Percentiles rank a stretch among this genome's conserved stretches.
Conservation (phyloP, 2,329 filamentous ascomycete species). For the Pseudocercospora fuligena region DNA sequence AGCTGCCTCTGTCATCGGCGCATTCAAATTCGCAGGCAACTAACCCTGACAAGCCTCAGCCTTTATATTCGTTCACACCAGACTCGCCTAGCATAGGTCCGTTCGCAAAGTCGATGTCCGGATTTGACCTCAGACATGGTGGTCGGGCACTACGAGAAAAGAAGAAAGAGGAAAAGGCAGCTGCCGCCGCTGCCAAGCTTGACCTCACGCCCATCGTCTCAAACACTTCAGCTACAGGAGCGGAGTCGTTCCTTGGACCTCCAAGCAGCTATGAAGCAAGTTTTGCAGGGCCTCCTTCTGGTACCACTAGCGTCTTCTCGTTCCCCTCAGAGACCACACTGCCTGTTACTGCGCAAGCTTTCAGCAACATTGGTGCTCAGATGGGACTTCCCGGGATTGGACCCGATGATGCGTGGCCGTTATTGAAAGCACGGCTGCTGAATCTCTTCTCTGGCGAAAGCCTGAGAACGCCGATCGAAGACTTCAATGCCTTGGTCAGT, state of each 20-base stretch:
- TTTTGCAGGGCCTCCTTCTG: constrained; percentile 36
- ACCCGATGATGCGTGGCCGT: constrained; percentile 80
- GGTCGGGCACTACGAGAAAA: constrained; percentile 79
- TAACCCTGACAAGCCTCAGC: constrained; percentile 74
- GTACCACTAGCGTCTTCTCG: constrained; percentile 38
- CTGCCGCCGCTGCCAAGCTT: constrained; percentile 42
- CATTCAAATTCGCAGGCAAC: constrained; percentile 77
- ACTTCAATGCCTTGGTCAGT: constrained; percentile 79
- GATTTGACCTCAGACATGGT: constrained; percentile 77
- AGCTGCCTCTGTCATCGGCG: constrained; percentile 74
- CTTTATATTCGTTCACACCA: constrained; percentile 80
- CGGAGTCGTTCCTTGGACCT: constrained; percentile 34
- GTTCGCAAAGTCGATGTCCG: constrained; percentile 83
- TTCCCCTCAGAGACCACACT: constrained; percentile 40
- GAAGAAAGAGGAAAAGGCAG: constrained; percentile 58
- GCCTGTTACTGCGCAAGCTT: constrained; percentile 43
- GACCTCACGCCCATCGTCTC: constrained; percentile 39
- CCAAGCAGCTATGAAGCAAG: constrained; percentile 32
- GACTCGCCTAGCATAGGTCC: constrained; percentile 70
- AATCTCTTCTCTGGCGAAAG: constrained; percentile 83
- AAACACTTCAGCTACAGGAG: constrained; percentile 36
- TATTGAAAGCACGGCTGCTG: constrained; percentile 74
- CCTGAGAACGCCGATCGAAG: constrained; percentile 77
- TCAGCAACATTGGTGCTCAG: constrained; percentile 50
- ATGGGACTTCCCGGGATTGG: constrained; percentile 56